These are phyloP conservation scores for Pseudoturritis turrita DNA, from an alignment of 345 rosid genomes.

Conservation along the genomic window DNA sequence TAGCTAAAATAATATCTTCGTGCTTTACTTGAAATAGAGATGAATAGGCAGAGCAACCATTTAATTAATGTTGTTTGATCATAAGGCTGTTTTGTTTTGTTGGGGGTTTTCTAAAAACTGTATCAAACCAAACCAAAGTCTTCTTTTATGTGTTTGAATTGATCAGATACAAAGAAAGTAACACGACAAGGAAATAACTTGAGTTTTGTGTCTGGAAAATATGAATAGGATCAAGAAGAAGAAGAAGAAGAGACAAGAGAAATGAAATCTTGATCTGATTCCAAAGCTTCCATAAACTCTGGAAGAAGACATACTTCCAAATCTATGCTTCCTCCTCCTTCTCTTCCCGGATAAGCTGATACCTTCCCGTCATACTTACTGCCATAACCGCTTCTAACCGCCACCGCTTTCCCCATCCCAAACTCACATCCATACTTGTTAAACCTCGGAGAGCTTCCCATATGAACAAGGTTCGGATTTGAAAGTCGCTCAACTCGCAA, in stretches of 20 bases:
- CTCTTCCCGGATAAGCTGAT: constrained; percentile 52
- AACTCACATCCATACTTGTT: constrained; percentile 66
- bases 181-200: background rate
- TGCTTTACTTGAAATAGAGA: too few species aligned
- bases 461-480: constrained; percentile 32
- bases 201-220: background rate
- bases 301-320: constrained; percentile 64
- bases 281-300: constrained; percentile 52
- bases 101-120: too few species aligned
- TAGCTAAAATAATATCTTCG: too few species aligned
- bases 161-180: too few species aligned
- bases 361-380: constrained; percentile 67
- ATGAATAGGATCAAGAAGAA: background rate
- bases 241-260: constrained; percentile 17
- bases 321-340: constrained; percentile 65
- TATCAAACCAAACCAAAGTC: too few species aligned
- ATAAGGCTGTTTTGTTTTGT: too few species aligned
- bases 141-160: too few species aligned
- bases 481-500: too few species aligned
- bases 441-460: constrained; percentile 83
- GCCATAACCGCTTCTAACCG: constrained; percentile 62
- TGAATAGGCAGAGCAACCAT: too few species aligned
- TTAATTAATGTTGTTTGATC: too few species aligned
- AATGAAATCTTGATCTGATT: constrained; percentile 50
- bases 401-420: constrained; percentile 71